A percentile compares a stretch with the other conserved stretches of the same genome.
These are phyloP conservation scores for Cercospora zeae-maydis DNA, from an alignment of 2,329 filamentous ascomycete species.

Conservation along the genomic window DNA sequence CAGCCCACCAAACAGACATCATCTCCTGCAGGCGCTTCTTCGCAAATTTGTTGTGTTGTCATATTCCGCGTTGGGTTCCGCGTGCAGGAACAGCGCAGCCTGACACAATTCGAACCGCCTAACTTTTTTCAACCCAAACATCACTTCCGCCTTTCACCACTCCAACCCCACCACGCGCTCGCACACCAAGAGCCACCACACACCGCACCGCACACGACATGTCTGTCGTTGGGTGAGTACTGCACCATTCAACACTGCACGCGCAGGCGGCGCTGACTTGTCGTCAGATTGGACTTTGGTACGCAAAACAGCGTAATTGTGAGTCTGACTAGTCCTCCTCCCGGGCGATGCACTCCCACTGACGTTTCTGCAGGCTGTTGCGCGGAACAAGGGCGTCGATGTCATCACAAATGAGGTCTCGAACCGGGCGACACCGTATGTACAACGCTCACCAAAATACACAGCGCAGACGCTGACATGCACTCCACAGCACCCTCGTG, in stretches of 20 bases:
- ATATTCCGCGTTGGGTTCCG: neutral
- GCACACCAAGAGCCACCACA: slow-evolving; percentile 8
- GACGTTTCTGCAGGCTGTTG: slow-evolving; percentile 61
- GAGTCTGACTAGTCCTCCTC: slow-evolving; percentile 10
- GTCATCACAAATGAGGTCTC: slow-evolving; percentile 99
- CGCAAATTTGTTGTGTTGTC: slow-evolving; percentile 1
- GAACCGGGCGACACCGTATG: slow-evolving; percentile 96
- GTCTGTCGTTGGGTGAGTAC: slow-evolving; percentile 16
- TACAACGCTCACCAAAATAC: slow-evolving; percentile 32
- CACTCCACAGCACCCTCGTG: slow-evolving; percentile 65
- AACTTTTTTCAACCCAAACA: slow-evolving; percentile 4
- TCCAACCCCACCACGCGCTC: slow-evolving; percentile 1
- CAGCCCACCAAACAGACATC: slow-evolving; percentile 2
- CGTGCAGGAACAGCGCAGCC: neutral
- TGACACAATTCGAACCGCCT: neutral
- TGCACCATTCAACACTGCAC: neutral
- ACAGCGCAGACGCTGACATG: slow-evolving; percentile 40
- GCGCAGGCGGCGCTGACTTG: slow-evolving; percentile 8
- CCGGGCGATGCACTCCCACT: slow-evolving; percentile 9
- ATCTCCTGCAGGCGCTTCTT: neutral
- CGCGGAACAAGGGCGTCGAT: slow-evolving; percentile 97
- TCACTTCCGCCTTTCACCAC: neutral
- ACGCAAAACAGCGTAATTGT: slow-evolving; percentile 88
- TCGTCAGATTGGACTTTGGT: slow-evolving; percentile 73
- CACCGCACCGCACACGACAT: slow-evolving; percentile 8